phyloP scores from a whole-genome alignment of 352 stramenopile genomes.

The Thalassiosira gravida region DNA sequence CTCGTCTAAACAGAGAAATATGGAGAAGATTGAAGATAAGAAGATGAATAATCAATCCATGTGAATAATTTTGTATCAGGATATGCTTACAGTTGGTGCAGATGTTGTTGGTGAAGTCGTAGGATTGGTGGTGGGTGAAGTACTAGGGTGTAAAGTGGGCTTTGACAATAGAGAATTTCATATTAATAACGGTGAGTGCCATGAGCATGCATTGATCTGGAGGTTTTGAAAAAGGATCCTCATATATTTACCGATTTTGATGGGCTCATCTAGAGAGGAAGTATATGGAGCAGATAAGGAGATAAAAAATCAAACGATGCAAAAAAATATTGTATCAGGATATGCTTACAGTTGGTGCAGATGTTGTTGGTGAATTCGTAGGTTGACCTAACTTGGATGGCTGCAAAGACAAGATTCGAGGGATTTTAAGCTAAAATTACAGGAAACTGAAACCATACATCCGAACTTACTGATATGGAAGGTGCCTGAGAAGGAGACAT shows the following conservation, averaged over 20 bases:
- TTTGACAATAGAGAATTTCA: not conserved
- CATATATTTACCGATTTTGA: not conserved
- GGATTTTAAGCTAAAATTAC: no score
- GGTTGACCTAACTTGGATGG: not conserved
- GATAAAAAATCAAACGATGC: not conserved
- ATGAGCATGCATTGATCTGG: not conserved
- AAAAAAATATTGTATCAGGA: not conserved
- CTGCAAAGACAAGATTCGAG: not conserved
- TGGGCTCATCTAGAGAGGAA: not conserved
- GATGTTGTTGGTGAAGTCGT: conserved; percentile 1
- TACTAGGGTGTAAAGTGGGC: not conserved
- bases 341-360: not conserved
- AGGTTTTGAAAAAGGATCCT: not conserved
- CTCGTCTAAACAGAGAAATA: not conserved
- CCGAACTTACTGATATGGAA: not conserved
- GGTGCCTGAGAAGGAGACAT: not conserved
- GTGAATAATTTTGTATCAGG: not conserved
- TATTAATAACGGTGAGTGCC: not conserved
- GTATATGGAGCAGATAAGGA: not conserved
- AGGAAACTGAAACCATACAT: no score
- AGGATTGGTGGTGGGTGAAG: not conserved
- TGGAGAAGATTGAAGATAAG: not conserved
- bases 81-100: not conserved
- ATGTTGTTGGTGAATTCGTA: not conserved
- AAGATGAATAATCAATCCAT: not conserved